Conservation (phyloP, 805 yeast species). For the Sugiyamaella smithiae region DNA sequence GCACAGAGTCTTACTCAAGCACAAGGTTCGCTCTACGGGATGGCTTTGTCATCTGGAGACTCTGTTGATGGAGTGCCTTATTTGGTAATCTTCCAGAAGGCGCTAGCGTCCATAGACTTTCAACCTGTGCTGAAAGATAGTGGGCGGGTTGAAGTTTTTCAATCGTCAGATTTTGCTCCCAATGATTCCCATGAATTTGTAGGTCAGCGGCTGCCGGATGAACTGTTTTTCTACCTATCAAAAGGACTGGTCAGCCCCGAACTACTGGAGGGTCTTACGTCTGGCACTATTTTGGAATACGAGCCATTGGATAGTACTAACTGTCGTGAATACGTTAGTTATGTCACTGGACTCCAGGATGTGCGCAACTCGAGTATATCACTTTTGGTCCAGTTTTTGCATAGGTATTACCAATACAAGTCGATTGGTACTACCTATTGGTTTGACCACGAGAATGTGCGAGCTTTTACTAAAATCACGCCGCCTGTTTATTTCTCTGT, state of each 20-base stretch:
- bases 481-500: slow-evolving; percentile 19
- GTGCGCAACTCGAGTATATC: slow-evolving; percentile 62
- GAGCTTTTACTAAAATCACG: slow-evolving; percentile 35
- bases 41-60: slow-evolving; percentile 28
- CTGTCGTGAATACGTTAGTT: slow-evolving; percentile 54
- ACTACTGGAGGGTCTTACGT: slow-evolving; percentile 62
- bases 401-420: slow-evolving; percentile 82
- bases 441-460: slow-evolving; percentile 44
- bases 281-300: slow-evolving; percentile 59
- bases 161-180: slow-evolving; percentile 56
- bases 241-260: slow-evolving; percentile 68
- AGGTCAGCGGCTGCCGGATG: slow-evolving; percentile 84
- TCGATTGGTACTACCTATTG: slow-evolving; percentile 54
- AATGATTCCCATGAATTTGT: slow-evolving; percentile 77
- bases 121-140: slow-evolving; percentile 69
- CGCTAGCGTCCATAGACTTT: slow-evolving; percentile 62
- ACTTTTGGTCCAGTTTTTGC: slow-evolving; percentile 65
- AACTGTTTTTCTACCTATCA: slow-evolving; percentile 75
- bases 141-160: slow-evolving; percentile 65
- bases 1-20: slow-evolving; percentile 31
- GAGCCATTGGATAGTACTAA: slow-evolving; percentile 65
- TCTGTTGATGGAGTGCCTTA: slow-evolving; percentile 19
- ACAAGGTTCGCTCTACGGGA: slow-evolving; percentile 31
- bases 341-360: slow-evolving; percentile 40
- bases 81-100: slow-evolving; percentile 58